Base-by-base conservation (phyloP, 306 rosid species). In the Albizia julibrissin region DNA sequence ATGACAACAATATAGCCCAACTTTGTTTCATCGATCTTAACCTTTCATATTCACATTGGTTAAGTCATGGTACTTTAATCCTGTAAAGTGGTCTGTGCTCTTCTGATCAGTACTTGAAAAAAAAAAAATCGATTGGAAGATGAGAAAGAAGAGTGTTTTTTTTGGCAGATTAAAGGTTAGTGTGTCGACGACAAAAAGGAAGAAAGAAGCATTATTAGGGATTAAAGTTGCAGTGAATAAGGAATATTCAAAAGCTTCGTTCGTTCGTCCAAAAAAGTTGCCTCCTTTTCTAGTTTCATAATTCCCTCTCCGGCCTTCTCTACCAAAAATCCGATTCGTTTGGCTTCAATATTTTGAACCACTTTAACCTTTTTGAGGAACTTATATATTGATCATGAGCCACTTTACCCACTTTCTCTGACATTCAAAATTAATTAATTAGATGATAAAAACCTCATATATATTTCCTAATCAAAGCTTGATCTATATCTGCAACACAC, bases 1-100 rank as follows among this genome's bases (percentile, higher is more conserved):
- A 80, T 80, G 40, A 72, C 16, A 44, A 72, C 12, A 14, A 47
- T 47, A 71, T 26, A 43, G 34, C 14, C 22, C 56, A 37, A 8
- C 40, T 37, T 37, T 37, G 40, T 54, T n/a, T 21, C 62, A 21
- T 54, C 78, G 52, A 59, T 80, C 84, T 76, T 80, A 72, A 72
- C 77, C 19, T 42, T 9, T 64, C 76, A 0, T 39, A 40, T n/a
- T 83, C 10, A 56, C 42, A 9, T 80, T 65, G 54, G 77, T 24
- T 14, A 72, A 8, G 59, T 1, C 40, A 72, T 72, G 76, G 74
- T 54, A 83, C 89, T 86, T 86, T 80, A 83, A 80, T 76, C 83
- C 27, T 86, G 67, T 58, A 83, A 83, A 86, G 85, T 72, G 24
- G 37, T 8, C 70, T 83, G 81, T 69, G 34, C 73, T 26, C 19